A percentile compares a stretch with the other conserved stretches of the same genome.
phyloP scores from a whole-genome alignment of 176 grass and related monocot genomes.

The Raddia distichophylla region DNA sequence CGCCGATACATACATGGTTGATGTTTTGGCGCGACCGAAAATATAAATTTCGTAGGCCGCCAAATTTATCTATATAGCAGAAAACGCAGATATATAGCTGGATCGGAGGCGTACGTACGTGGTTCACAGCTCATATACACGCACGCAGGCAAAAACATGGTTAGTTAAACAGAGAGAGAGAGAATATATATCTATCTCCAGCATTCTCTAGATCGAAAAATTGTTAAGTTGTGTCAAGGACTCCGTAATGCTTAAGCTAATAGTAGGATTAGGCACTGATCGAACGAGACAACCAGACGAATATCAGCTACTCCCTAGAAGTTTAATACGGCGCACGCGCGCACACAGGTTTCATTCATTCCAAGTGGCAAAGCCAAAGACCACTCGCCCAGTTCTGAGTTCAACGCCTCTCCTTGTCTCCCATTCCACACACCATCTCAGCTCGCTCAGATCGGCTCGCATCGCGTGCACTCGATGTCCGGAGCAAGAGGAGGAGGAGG shows the following conservation, averaged over 20 bases:
- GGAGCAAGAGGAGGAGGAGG: neutral
- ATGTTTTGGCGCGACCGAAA: too few relatives aligned
- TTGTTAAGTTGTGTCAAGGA: too few relatives aligned
- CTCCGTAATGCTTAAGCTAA: neutral
- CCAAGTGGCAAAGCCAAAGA: neutral
- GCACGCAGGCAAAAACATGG: neutral
- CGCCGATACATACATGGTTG: too few relatives aligned
- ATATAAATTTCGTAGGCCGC: too few relatives aligned
- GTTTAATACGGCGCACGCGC: neutral
- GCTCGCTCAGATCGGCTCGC: too few relatives aligned
- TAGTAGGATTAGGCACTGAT: neutral
- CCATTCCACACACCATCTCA: constrained; percentile 16
- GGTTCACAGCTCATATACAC: neutral
- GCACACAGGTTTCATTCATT: neutral
- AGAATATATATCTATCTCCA: too few relatives aligned
- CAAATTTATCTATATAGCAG: too few relatives aligned
- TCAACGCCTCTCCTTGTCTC: constrained; percentile 24
- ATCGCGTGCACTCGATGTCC: constrained; percentile 31
- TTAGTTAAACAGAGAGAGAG: too few relatives aligned
- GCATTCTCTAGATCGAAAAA: too few relatives aligned
- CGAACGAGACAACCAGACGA: neutral
- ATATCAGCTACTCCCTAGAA: neutral
- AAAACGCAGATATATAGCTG: neutral
- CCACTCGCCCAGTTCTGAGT: neutral
- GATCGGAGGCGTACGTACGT: neutral